phyloP scores from a whole-genome alignment of 768 basidiomycete species.

The Nidularia pulvinata region DNA sequence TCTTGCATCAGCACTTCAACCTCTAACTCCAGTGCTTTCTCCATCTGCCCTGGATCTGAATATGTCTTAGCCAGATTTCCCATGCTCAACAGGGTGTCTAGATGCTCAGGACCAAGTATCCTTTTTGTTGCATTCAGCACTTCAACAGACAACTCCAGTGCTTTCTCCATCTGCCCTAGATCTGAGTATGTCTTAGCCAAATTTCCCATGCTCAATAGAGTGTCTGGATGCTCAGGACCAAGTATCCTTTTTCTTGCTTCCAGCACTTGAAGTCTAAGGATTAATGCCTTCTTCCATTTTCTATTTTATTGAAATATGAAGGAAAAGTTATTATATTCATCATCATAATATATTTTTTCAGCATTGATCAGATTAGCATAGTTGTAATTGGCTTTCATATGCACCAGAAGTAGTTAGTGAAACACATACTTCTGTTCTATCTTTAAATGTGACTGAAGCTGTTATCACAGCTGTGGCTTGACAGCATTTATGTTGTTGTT shows the following conservation, averaged over 20 bases:
- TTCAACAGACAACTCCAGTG: too few species aligned
- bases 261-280: too few species aligned
- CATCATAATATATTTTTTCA: conserved; percentile 2
- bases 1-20: conserved; percentile 4
- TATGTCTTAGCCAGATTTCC: too few species aligned
- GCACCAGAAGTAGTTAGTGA: background rate
- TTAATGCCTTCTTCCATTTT: conserved; percentile 2
- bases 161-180: too few species aligned
- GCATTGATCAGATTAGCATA: background rate
- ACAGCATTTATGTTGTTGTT: background rate
- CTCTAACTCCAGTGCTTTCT: background rate
- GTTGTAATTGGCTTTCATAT: background rate
- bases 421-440: background rate
- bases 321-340: conserved; percentile 2
- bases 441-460: background rate
- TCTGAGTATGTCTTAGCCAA: too few species aligned
- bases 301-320: conserved; percentile 4
- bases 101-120: too few species aligned
- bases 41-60: too few species aligned
- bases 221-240: too few species aligned
- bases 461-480: background rate
- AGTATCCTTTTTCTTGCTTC: too few species aligned
- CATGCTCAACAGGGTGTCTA: too few species aligned
- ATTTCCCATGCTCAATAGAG: too few species aligned
- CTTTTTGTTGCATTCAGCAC: too few species aligned